A percentile compares a stretch with the other conserved stretches of the same genome.
phyloP scores from a whole-genome alignment of 208 protist genomes.

The Angomonas deanei region DNA sequence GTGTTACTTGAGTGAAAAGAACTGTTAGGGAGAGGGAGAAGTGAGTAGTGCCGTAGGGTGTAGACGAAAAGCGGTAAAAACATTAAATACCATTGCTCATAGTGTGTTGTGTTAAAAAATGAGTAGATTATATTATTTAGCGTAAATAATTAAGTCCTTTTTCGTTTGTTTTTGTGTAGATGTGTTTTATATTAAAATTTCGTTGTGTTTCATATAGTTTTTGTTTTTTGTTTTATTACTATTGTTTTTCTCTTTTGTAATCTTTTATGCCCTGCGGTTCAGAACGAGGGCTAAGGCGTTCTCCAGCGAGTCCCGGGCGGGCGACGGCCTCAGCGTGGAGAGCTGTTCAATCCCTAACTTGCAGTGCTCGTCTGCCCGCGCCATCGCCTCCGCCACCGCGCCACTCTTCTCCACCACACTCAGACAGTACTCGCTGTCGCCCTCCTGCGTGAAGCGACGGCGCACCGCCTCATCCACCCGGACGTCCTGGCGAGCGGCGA shows the following conservation, averaged over 20 bases:
- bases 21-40: no score
- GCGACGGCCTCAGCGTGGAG: conserved; percentile 38
- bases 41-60: no score
- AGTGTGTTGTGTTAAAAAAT: no score
- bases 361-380: conserved; percentile 65
- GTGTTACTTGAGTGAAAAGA: neutral
- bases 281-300: conserved; percentile 51
- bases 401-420: conserved; percentile 39
- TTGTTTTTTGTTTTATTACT: no score
- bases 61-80: no score
- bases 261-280: conserved; percentile 30
- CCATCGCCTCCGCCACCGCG: conserved; percentile 49
- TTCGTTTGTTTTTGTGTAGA: no score
- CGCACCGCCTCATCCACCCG: conserved; percentile 49
- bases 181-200: no score
- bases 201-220: neutral
- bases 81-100: no score
- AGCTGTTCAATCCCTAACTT: conserved; percentile 39
- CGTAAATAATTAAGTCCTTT: no score
- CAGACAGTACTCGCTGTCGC: conserved; percentile 40
- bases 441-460: conserved; percentile 40
- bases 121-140: no score
- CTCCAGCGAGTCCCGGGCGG: conserved; percentile 56
- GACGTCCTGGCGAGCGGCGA: conserved; percentile 49
- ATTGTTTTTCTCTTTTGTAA: conserved; percentile 6